Evolutionary conservation across 2,329 filamentous ascomycete species (phyloP).

Genomic region (Pseudogymnoascus sp.): DNA sequence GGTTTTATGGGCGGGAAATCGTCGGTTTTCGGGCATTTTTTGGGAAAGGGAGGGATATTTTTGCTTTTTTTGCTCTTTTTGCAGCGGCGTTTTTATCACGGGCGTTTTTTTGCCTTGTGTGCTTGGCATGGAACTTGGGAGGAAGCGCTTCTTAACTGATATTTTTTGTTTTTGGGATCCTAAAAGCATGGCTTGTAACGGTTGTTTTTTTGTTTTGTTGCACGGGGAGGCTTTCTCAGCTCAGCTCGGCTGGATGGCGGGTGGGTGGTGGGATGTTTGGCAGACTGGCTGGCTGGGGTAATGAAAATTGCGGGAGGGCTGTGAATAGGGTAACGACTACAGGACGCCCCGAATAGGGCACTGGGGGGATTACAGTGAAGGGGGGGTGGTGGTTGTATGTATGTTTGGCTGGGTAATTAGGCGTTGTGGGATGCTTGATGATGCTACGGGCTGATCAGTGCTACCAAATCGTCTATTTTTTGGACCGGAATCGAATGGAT

Average conservation of each 20-base stretch:
- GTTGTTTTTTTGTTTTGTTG: background rate
- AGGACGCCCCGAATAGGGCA: background rate
- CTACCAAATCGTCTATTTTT: background rate
- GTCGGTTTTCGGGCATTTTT: background rate
- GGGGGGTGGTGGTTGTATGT: background rate
- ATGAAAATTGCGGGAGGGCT: slow-evolving; percentile 1
- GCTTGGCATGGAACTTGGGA: slow-evolving; percentile 2
- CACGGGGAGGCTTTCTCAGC: background rate
- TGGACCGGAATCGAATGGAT: slow-evolving; percentile 6
- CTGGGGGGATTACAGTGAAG: background rate
- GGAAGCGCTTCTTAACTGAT: background rate
- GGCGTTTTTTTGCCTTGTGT: background rate
- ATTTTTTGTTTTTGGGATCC: background rate
- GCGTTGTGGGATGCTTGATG: background rate
- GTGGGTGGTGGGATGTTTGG: background rate
- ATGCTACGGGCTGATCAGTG: background rate
- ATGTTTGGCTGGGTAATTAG: slow-evolving; percentile 5
- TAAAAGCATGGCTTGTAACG: slow-evolving; percentile 9
- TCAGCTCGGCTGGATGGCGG: background rate
- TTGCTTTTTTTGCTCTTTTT: background rate
- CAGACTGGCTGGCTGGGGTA: background rate
- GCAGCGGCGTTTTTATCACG: background rate
- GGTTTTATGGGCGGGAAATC: background rate
- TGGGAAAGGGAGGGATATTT: background rate
- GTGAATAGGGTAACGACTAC: slow-evolving; percentile 4